Evolutionary conservation across 768 basidiomycete species (phyloP), one percentile per base, ranked within the genome.

Genomic region (Imleria badia): DNA sequence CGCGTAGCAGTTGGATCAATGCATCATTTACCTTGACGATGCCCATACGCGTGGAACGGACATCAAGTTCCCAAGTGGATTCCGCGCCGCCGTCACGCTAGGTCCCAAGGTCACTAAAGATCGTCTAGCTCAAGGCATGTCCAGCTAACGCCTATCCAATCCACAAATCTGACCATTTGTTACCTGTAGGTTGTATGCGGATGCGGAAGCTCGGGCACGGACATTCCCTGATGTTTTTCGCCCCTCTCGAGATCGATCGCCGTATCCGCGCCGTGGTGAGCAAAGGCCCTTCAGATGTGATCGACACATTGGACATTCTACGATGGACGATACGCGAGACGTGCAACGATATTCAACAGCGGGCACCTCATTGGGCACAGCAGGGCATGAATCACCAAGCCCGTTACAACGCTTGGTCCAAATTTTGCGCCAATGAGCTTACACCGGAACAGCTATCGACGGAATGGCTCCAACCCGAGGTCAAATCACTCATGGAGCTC

Each of bases 81-180:
- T 67, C 34, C 52, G 59, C 1, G 52, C 59, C 5, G 58, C 58
- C 1, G 45, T 60, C 26, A 60, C 58, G 1, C 33, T 82, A 2
- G 82, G 81, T 0, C 76, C 76, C 6, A 80, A 75, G 39, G 65
- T 83, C 9, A 79, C 76, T 0, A 83, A 83, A 52, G 82, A 83
- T 66, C 70, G 76, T 42, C 60, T 83, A 6, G 67, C 74, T 4
- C 82, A 83, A 72, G 82, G 58, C 48, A 19, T 11, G 34, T 43
- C 13, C 7, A 3, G 3, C 20, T 0, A 3, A 19, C 6, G 14
- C 9, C 14, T 1, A 22, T 5, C 23, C 15, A 10, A 31, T 10
- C 2, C 14, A 7, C 6, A 12, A 3, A 4, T 15, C 26, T 45
- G 4, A 51, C n/a, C 5, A 4, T 6, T n/a, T 3, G 15, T 31